Base-by-base conservation (phyloP, 345 rosid species). In the Dipteronia sinensis region DNA sequence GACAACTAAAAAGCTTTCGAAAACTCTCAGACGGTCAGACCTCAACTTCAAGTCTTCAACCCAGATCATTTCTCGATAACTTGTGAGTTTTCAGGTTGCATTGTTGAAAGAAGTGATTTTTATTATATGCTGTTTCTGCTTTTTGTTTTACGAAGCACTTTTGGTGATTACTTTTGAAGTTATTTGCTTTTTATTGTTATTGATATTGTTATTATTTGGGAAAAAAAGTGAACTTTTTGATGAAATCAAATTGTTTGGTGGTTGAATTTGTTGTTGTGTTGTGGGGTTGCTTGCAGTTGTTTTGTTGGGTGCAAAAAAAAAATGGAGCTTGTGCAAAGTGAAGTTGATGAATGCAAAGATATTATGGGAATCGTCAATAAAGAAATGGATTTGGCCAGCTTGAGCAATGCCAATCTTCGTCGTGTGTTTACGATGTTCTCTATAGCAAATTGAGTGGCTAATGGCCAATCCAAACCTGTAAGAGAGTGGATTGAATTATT, bases 331-430 rank as follows among this genome's bases (percentile, higher is more conserved):
- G 13, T 56, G 29, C 31, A 31, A 56, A 23, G 75, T 49, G 75
- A 72, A 34, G 65, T 72, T 56, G 75, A 72, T 72, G 75, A 72
- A 38, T 72, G 56, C 34, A 72, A 17, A 58, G 65, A 56, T 29
- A 72, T 72, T 34, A 72, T 56, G 75, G 75, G 65, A 56, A 72
- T 56, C 66, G 58, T 72, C 34, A 72, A 72, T 6, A 34, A 56
- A 38, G 75, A 72, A 56, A 72, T 72, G 51, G 75, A 72, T 58
- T 34, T 58, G 49, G 75, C 34, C 58, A 58, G 65, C 40, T 34
- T 72, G 22, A 58, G 75, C 34, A 65, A 34, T 20, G 63, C 40
- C 31, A 72, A 72, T 72, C 75, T 72, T 56, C 20, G 65, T 31
- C 66, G 65, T 6, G 65, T 58, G 7, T 56, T 72, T 20, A 58